Evolutionary conservation across 176 grass and related monocot species (phyloP), one percentile per base, ranked within the genome.

Genomic region (Bothriochloa decipiens): DNA sequence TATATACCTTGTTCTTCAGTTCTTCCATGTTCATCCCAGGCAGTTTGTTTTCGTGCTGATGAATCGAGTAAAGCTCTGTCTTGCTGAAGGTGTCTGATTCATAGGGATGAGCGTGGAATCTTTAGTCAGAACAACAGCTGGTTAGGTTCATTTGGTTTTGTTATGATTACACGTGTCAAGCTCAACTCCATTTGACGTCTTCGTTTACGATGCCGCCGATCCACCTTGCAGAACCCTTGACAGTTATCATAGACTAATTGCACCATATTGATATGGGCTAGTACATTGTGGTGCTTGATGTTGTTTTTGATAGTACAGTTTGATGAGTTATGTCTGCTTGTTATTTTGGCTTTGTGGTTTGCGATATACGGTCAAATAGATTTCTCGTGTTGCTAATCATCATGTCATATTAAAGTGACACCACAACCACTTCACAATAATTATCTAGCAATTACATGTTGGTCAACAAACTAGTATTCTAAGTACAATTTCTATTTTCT

Each of bases 301-400:
- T 64, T 78, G 12, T 83, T 83, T 9, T 64, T 55, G 29, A 40
- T 18, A 17, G 42, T 65, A 83, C 33, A 41, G 12, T 68, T 77
- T 71, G 41, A 62, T 70, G 14, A 57, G 55, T 25, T 55, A 2
- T 62, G 28, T 28, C 4, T 65, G 5, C 43, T 58, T 81, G 45
- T 40, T 65, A 41, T 0, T 33, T 47, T 7, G 7, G 18, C 22
- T 65, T 78, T 5, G 0, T 25, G 36, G 32, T 83, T 63, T 69
- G 6, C 27, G 26, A 40, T 49, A 58, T 50, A 46, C 10, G 36
- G 8, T 20, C 60, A 37, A 16, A 58, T 61, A 11, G 14, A 27
- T 60, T 46, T 53, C 16, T 0, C 8, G 28, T 14, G 29, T 41
- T 52, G 45, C 28, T 49, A 61, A 10, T 87, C 70, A 58, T 74